These are phyloP conservation scores for Mucor indicus DNA, from an alignment of 371 early-diverging fungal species.

Conservation along the genomic window DNA sequence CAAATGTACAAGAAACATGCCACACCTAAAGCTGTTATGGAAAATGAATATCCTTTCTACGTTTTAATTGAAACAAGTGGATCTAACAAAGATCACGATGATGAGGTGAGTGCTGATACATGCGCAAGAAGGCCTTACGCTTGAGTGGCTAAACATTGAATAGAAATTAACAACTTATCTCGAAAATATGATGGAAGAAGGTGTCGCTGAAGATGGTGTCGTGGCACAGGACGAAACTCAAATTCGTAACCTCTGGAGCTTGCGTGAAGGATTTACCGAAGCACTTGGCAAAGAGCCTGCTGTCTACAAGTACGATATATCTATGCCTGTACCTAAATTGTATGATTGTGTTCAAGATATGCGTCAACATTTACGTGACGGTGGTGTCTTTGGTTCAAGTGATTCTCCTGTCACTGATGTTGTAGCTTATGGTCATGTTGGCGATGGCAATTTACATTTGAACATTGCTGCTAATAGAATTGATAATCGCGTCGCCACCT, in stretches of 20 bases:
- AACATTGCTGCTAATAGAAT: conserved; percentile 78
- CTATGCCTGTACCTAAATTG: conserved; percentile 83
- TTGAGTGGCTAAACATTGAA: conserved; percentile 37
- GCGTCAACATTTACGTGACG: conserved; percentile 57
- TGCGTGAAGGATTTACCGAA: conserved; percentile 93
- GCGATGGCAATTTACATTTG: conserved; percentile 92
- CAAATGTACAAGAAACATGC: conserved; percentile 71
- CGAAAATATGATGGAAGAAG: conserved; percentile 66
- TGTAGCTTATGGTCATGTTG: conserved; percentile 91
- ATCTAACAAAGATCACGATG: conserved; percentile 89
- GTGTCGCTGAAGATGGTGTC: conserved; percentile 81
- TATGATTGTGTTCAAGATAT: conserved; percentile 84
- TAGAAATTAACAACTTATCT: conserved; percentile 70
- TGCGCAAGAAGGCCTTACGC: no score
- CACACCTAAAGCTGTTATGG: conserved; percentile 61
- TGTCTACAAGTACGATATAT: conserved; percentile 91
- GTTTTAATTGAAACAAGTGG: conserved; percentile 94
- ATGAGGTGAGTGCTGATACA: conserved; percentile 55
- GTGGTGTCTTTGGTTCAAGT: conserved; percentile 53
- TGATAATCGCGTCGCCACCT: conserved; percentile 50
- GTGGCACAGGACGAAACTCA: conserved; percentile 87
- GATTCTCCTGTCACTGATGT: conserved; percentile 65
- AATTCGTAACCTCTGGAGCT: conserved; percentile 74
- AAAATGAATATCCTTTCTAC: conserved; percentile 77
- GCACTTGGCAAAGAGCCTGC: conserved; percentile 81